Percentiles rank a stretch among this genome's conserved stretches.
These are phyloP conservation scores for Aureobasidium leucospermi DNA, from an alignment of 2,329 filamentous ascomycete genomes.

Conservation along the genomic window DNA sequence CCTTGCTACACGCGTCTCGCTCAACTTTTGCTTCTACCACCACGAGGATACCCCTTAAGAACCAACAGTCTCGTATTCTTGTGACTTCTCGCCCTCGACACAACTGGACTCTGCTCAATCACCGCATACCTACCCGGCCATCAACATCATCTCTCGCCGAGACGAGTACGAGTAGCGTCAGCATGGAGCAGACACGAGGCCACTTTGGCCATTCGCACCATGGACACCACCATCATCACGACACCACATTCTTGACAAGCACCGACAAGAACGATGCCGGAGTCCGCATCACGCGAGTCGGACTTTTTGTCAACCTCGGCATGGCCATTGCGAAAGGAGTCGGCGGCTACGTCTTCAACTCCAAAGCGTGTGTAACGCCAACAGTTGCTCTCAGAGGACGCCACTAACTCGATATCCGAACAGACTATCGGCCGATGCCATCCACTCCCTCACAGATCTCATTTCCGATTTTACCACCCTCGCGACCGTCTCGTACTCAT, in stretches of 20 bases:
- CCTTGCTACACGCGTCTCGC: slow-evolving; percentile 6
- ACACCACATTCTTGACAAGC: slow-evolving; percentile 75
- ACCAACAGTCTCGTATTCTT: background rate
- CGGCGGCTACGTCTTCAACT: slow-evolving; percentile 91
- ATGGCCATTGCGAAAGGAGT: slow-evolving; percentile 93
- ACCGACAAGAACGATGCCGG: slow-evolving; percentile 84
- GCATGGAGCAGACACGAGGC: slow-evolving; percentile 21
- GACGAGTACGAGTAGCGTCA: slow-evolving; percentile 7
- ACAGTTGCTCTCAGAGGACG: background rate
- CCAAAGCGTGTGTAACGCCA: slow-evolving; percentile 48
- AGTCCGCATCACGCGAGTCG: slow-evolving; percentile 86
- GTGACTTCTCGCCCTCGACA: slow-evolving; percentile 13
- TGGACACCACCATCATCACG: slow-evolving; percentile 65
- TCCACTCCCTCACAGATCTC: slow-evolving; percentile 91
- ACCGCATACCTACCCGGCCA: slow-evolving; percentile 16
- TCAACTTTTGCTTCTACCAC: background rate
- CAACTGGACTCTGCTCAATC: slow-evolving; percentile 29
- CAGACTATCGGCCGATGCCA: slow-evolving; percentile 62
- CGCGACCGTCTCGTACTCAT: slow-evolving; percentile 86
- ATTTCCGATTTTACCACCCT: slow-evolving; percentile 92
- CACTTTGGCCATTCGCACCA: slow-evolving; percentile 41
- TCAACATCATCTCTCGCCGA: background rate
- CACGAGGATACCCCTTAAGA: background rate
- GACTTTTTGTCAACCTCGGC: slow-evolving; percentile 78
- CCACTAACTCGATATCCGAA: background rate